Evolutionary conservation across 1,284 basidiomycete genomes (phyloP), one percentile per base, ranked within the genome.

Genomic region (Lignosus rhinocerotis): DNA sequence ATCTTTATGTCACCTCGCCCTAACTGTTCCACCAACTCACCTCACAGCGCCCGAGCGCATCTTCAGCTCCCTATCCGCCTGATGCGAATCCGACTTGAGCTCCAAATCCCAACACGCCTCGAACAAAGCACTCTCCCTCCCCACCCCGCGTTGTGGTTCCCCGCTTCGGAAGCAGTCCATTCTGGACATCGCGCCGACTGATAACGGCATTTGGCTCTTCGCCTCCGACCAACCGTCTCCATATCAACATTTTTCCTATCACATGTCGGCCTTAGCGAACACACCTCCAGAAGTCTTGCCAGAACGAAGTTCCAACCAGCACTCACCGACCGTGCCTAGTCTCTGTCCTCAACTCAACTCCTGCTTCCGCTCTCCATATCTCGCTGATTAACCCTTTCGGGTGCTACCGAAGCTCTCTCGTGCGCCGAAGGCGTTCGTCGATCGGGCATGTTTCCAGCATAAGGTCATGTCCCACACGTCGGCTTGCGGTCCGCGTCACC

Each of bases 1-100:
- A 43, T 30, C 25, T 42, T 66, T 60, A 63, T 61, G 59, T 61
- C 60, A 63, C 57, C 48, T 46, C 50, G 59, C 57, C 61, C 56
- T 58, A 50, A 33, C 57, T 65, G 25, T 57, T 48, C 59, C 59
- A 56, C 51, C 63, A 58, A 64, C 63, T 53, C 60, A 57, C 57
- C 62, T 56, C 51, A 16, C 43, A 45, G 43, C 41, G 38, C 49
- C 44, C 41, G 34, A 51, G 41, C 46, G 44, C 25, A 30, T 44
- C 43, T 30, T 25, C 11, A 30, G 41, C 19, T 30, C 38, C 51
- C 48, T 42, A 33, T 49, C 51, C 58, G 56, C 55, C 52, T 60
- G 61, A 60, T 60, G 58, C 53, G 48, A 41, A 21, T 36, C 46
- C 30, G 4, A 4, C 25, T 25, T 25, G 25, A 25, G 25, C 34